Evolutionary conservation across 257 asterid species (phyloP), one percentile per base, ranked within the genome.

Genomic region (Sherardia arvensis): DNA sequence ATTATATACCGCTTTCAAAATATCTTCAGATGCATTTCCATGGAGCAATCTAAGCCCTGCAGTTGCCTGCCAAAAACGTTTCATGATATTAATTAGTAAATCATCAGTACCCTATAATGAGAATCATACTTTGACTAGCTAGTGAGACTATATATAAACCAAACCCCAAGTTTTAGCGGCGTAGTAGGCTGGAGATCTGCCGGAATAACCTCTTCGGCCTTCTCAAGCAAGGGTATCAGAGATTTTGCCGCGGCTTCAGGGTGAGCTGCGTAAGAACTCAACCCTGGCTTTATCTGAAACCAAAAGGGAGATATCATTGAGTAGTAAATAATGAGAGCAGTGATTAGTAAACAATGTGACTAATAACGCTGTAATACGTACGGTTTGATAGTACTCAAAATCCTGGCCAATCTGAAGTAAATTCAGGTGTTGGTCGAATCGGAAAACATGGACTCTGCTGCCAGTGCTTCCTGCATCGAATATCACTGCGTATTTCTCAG

Each of bases 11-110:
- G 90, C 95, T 80, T 85, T 82, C 74, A 87, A 71, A 66, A 90
- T 87, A 70, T 83, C 76, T 75, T 90, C 96, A 9, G 95, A 73
- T 53, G 94, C 70, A 83, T 80, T 85, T 21, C 94, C 97, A 71
- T 79, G 82, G 80, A 90, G 71, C 79, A 78, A 83, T 74, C 97
- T 83, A n/a, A 90, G 76, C 67, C 97, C 90, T 26, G 97, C 92
- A 49, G 96, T 90, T 71, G 97, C 97, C 97, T 90, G 77, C 53
- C 14, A 36, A 21, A 55, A 0, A 12, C 21, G 5, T 4, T 4
- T 4, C 43, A 34, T 5, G 5, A 4, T 34, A 5, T 4, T 4
- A 34, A 5, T 10, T 4, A 5, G 43, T 10, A 4, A 34, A 34
- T 34, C 5, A 34, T 34, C 5, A 4, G 5, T 5, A 34, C 7